phyloP scores from a whole-genome alignment of 148 eudicot genomes.

The Chenopodium suecicum region DNA sequence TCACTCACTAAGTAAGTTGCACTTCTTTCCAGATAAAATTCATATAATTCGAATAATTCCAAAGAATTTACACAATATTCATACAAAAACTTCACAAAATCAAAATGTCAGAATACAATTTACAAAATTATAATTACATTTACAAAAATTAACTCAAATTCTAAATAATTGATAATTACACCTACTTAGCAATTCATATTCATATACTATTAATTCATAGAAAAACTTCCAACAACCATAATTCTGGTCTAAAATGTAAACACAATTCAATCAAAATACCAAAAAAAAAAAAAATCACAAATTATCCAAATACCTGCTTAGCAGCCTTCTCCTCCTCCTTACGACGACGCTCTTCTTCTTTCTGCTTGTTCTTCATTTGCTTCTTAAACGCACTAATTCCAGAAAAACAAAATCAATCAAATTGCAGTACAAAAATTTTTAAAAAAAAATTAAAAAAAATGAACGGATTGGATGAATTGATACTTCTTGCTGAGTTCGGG shows the following conservation, averaged over 20 bases:
- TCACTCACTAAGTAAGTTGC: neutral
- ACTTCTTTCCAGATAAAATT: neutral
- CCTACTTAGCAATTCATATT: no score
- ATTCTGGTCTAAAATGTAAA: neutral
- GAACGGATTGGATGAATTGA: neutral
- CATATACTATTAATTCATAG: neutral
- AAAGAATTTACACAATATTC: neutral
- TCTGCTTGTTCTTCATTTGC: slow-evolving; percentile 47
- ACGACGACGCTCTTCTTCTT: slow-evolving; percentile 54
- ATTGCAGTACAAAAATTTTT: neutral
- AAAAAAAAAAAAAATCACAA: no score
- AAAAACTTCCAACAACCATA: neutral
- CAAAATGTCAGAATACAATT: neutral
- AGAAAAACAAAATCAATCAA: neutral
- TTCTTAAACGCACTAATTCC: slow-evolving; percentile 50
- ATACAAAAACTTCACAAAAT: neutral
- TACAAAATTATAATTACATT: neutral
- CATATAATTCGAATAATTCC: neutral
- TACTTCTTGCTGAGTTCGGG: slow-evolving; percentile 44
- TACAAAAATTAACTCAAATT: neutral
- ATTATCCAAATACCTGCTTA: slow-evolving; percentile 34
- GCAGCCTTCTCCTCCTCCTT: slow-evolving; percentile 66
- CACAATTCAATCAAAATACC: neutral
- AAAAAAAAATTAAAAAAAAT: neutral
- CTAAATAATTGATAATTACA: neutral